Evolutionary conservation across 1,284 basidiomycete species (phyloP).

Genomic region (Pterulicium gracile): DNA sequence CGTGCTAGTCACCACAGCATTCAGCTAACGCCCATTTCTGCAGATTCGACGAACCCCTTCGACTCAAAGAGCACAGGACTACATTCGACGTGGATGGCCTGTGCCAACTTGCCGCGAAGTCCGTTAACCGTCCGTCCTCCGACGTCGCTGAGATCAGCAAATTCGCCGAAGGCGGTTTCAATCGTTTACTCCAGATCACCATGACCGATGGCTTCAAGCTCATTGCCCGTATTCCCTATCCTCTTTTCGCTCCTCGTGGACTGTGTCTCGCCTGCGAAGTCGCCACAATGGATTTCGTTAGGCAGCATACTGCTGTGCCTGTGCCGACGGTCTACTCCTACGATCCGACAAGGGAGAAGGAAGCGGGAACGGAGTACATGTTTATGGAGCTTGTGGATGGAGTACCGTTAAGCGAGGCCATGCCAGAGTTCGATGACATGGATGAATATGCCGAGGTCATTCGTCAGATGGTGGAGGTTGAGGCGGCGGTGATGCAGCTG

Average conservation of each 20-base stretch:
- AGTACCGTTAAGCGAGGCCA: conserved; percentile 14
- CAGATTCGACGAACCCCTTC: conserved; percentile 33
- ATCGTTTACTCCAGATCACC: conserved; percentile 35
- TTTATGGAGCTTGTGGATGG: conserved; percentile 17
- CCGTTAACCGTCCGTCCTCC: conserved; percentile 16
- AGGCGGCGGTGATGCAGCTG: conserved; percentile 17
- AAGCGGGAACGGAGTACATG: conserved; percentile 16
- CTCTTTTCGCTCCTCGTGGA: conserved; percentile 28
- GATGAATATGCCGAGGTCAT: conserved; percentile 14
- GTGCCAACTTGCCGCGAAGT: conserved; percentile 30
- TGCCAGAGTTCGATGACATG: conserved; percentile 12
- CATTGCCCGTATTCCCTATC: conserved; percentile 39
- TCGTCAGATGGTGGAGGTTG: conserved; percentile 16
- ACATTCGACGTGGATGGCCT: conserved; percentile 30
- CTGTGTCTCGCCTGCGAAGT: conserved; percentile 40
- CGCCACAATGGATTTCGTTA: conserved; percentile 37
- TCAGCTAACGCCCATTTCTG: conserved; percentile 16
- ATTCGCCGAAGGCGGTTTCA: conserved; percentile 34
- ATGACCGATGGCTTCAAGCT: conserved; percentile 30
- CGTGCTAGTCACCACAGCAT: conserved; percentile 16
- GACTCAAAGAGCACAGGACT: conserved; percentile 29
- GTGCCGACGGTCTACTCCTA: conserved; percentile 39
- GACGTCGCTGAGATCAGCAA: conserved; percentile 27
- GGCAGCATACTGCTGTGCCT: conserved; percentile 33
- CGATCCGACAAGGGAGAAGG: conserved; percentile 14